Percentiles rank a stretch among this genome's conserved stretches.
Evolutionary conservation across 1,284 basidiomycete species (phyloP).

Genomic region (Fistulina hepatica): DNA sequence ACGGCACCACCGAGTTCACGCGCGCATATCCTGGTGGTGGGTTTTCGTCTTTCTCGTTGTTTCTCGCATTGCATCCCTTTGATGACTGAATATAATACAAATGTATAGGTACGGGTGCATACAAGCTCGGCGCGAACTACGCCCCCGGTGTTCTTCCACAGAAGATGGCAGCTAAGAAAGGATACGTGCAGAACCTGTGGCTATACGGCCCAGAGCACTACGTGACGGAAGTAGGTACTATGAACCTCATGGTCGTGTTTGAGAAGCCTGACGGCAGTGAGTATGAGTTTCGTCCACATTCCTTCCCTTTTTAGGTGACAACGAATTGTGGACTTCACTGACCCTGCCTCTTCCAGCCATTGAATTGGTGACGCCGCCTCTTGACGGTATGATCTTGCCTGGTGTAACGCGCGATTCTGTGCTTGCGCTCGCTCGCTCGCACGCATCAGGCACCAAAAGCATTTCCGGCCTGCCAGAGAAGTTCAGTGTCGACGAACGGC

Average conservation of each 20-base stretch:
- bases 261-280: constrained; percentile 62
- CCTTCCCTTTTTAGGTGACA: neutral
- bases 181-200: constrained; percentile 96
- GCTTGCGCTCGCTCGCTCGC: constrained; percentile 70
- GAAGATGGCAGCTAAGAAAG: constrained; percentile 69
- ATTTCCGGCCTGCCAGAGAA: constrained; percentile 58
- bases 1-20: constrained; percentile 85
- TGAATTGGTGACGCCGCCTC: constrained; percentile 85
- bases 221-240: constrained; percentile 86
- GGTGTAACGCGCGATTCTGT: constrained; percentile 94
- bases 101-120: constrained; percentile 68
- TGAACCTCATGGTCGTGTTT: constrained; percentile 93
- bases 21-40: constrained; percentile 80
- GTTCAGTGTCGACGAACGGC: constrained; percentile 72
- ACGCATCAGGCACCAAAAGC: constrained; percentile 45
- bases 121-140: constrained; percentile 89
- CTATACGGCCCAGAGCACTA: constrained; percentile 80
- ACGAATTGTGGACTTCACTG: constrained; percentile 3
- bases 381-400: constrained; percentile 93
- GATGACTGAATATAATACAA: neutral
- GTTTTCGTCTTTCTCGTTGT: constrained; percentile 1
- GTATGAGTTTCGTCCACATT: no score
- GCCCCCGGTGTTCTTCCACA: constrained; percentile 86
- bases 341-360: constrained; percentile 29
- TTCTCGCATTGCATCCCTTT: neutral